phyloP scores from a whole-genome alignment of 305 asterid genomes.

The Fraxinus paxiana region DNA sequence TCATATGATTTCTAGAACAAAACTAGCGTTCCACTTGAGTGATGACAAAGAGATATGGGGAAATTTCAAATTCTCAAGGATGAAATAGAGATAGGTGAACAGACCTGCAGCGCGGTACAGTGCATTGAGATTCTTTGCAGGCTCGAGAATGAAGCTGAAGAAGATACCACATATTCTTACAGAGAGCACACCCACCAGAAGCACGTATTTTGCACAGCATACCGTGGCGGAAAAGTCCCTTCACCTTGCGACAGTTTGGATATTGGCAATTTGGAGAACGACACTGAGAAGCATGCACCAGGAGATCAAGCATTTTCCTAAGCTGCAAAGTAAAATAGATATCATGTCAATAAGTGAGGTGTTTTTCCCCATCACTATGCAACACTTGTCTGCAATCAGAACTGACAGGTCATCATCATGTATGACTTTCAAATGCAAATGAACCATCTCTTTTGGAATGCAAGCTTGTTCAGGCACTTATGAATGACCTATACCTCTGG shows the following conservation, averaged over 20 bases:
- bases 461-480: slow-evolving; percentile 5
- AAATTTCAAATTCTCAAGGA: neutral
- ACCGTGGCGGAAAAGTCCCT: slow-evolving; percentile 97
- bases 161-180: slow-evolving; percentile 98
- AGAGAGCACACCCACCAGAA: slow-evolving; percentile 79
- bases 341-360: neutral
- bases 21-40: neutral
- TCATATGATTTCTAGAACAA: neutral
- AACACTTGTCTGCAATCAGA: neutral
- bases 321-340: slow-evolving; percentile 57
- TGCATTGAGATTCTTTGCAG: slow-evolving; percentile 86
- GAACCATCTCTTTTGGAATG: neutral
- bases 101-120: slow-evolving; percentile 97
- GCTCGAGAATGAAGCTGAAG: slow-evolving; percentile 95
- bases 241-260: slow-evolving; percentile 92
- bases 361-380: neutral
- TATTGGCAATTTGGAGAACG: slow-evolving; percentile 72
- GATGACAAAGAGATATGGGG: neutral
- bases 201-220: slow-evolving; percentile 79
- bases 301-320: slow-evolving; percentile 90
- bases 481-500: neutral
- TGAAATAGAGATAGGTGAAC: slow-evolving; percentile 17
- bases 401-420: neutral
- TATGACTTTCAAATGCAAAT: neutral
- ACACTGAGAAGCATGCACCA: slow-evolving; percentile 94